Percentiles rank a stretch among this genome's conserved stretches.
Conservation (phyloP, 176 grass and related monocot species). For the Calamus simplicifolius region DNA sequence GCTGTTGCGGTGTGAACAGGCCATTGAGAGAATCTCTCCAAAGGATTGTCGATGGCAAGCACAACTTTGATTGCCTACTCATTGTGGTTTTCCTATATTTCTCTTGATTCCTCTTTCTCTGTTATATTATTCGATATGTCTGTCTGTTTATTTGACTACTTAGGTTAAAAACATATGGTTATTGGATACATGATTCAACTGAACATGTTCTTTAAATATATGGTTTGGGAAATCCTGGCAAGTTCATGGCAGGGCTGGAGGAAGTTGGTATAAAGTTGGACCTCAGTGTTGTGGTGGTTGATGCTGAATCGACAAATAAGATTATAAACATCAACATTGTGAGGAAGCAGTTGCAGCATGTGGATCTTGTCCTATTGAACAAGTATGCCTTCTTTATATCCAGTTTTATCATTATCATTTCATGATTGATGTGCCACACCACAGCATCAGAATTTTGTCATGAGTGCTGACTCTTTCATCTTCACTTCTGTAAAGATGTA, state of each 20-base stretch:
- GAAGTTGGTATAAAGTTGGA: constrained; percentile 17
- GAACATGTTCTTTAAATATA: constrained; percentile 5
- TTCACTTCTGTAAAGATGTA: too few relatives aligned
- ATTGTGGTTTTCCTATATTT: constrained; percentile 2
- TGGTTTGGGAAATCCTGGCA: constrained; percentile 11
- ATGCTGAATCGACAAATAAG: constrained; percentile 12
- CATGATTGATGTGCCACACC: too few relatives aligned
- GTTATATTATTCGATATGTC: not conserved
- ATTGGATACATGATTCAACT: too few relatives aligned
- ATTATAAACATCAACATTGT: constrained; percentile 11
- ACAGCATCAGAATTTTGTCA: too few relatives aligned
- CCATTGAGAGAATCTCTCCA: constrained; percentile 15
- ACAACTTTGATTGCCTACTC: constrained; percentile 18
- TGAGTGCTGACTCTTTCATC: too few relatives aligned
- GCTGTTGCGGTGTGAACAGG: constrained; percentile 1
- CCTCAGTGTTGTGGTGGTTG: constrained; percentile 17
- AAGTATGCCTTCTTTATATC: not conserved
- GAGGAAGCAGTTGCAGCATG: constrained; percentile 14
- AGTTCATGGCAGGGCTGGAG: constrained; percentile 13
- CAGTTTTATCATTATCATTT: not conserved
- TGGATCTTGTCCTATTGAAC: constrained; percentile 12
- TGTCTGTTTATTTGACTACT: not conserved
- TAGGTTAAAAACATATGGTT: not conserved
- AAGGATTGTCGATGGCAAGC: constrained; percentile 13
- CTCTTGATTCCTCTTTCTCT: not conserved